A percentile compares a stretch with the other conserved stretches of the same genome.
These are phyloP conservation scores for Eimeria praecox DNA, from an alignment of 169 alveolate genomes.

Conservation along the genomic window DNA sequence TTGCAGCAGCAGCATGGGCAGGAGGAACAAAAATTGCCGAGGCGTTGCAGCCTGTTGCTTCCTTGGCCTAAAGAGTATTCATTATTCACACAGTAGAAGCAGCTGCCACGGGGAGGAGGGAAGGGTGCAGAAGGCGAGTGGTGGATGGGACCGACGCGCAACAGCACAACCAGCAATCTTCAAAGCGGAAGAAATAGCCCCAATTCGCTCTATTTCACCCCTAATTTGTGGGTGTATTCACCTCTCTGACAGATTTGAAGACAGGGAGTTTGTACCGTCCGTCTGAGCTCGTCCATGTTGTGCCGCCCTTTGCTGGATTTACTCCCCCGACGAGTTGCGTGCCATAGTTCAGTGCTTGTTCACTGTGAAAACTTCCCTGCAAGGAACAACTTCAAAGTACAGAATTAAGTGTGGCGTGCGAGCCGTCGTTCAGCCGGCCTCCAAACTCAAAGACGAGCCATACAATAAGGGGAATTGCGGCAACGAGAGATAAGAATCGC, in stretches of 20 bases:
- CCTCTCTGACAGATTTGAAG: constrained; percentile 86
- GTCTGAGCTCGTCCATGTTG: constrained; percentile 89
- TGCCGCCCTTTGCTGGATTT: constrained; percentile 93
- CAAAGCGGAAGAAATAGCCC: neutral
- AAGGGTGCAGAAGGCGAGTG: neutral
- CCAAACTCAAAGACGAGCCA: neutral
- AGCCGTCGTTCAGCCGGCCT: neutral
- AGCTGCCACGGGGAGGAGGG: neutral
- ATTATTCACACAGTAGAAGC: neutral
- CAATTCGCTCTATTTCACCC: neutral
- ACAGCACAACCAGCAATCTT: neutral
- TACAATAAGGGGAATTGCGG: neutral
- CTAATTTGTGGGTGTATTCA: neutral
- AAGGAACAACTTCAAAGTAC: neutral
- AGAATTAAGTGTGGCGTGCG: no score
- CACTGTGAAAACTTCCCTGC: constrained; percentile 96
- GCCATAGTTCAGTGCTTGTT: constrained; percentile 94
- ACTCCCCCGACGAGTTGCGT: constrained; percentile 98
- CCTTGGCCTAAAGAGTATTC: constrained; percentile 72
- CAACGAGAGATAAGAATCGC: neutral
- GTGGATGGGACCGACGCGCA: neutral
- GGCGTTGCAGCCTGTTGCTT: constrained; percentile 95
- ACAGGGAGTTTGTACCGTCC: constrained; percentile 89
- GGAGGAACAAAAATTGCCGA: constrained; percentile 98
- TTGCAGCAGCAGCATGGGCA: constrained; percentile 96